Percentiles rank a stretch among this genome's conserved stretches.
Evolutionary conservation across 192 early-diverging fungal genomes (phyloP).

Genomic region (Powellomyces hirtus): DNA sequence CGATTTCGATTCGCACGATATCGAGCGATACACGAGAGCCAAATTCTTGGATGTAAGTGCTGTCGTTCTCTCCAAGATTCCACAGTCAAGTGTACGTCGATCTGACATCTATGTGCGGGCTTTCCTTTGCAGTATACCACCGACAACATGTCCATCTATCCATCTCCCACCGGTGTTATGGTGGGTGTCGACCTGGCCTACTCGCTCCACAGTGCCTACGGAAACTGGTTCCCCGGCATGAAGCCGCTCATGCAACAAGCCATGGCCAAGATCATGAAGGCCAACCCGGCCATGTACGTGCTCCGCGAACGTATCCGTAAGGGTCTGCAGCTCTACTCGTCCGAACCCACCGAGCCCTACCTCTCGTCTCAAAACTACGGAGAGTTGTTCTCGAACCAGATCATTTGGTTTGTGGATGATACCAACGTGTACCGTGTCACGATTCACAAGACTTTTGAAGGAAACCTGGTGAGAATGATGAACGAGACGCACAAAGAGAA

Average conservation of each 20-base stretch:
- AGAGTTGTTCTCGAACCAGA: slow-evolving; percentile 97
- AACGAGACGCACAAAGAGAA: slow-evolving; percentile 2
- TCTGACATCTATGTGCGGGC: neutral
- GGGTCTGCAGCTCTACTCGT: slow-evolving; percentile 96
- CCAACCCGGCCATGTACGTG: slow-evolving; percentile 96
- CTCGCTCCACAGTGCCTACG: slow-evolving; percentile 86
- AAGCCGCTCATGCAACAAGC: slow-evolving; percentile 97
- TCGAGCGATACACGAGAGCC: slow-evolving; percentile 96
- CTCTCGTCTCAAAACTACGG: slow-evolving; percentile 85
- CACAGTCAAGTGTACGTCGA: neutral
- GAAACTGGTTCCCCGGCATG: slow-evolving; percentile 99
- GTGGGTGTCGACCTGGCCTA: slow-evolving; percentile 98
- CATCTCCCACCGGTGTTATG: slow-evolving; percentile 96
- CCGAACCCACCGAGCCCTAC: slow-evolving; percentile 98
- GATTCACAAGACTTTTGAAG: slow-evolving; percentile 99
- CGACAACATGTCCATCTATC: slow-evolving; percentile 98
- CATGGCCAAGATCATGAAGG: slow-evolving; percentile 99
- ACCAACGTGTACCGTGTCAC: slow-evolving; percentile 99
- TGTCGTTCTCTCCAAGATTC: neutral
- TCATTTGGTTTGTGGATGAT: slow-evolving; percentile 99
- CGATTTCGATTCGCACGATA: slow-evolving; percentile 98
- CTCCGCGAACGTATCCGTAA: slow-evolving; percentile 98
- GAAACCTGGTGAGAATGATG: slow-evolving; percentile 66
- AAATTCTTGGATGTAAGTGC: slow-evolving; percentile 81
- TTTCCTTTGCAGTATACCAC: slow-evolving; percentile 68